A percentile compares a stretch with the other conserved stretches of the same genome.
These are phyloP conservation scores for Oryza officinalis DNA, from an alignment of 176 grass and related monocot genomes.

Conservation along the genomic window DNA sequence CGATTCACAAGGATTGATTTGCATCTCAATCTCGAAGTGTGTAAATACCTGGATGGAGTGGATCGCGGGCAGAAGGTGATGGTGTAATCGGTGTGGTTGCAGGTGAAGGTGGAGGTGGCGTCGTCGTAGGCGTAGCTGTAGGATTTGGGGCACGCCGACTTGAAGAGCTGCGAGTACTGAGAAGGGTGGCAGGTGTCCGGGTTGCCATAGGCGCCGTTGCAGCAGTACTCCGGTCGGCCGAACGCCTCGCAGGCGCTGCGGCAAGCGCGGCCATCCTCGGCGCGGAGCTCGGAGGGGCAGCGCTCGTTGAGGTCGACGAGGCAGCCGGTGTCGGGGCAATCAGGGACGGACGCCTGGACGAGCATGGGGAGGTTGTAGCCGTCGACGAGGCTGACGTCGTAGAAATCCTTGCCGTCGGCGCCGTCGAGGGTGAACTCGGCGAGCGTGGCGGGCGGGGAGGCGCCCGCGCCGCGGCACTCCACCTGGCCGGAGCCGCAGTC, in stretches of 20 bases:
- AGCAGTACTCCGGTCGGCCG: constrained; percentile 79
- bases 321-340: constrained; percentile 72
- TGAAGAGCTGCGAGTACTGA: constrained; percentile 92
- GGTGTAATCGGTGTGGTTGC: constrained; percentile 69
- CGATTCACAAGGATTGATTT: background rate
- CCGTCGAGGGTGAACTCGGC: constrained; percentile 90
- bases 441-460: constrained; percentile 76
- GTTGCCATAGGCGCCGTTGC: constrained; percentile 75
- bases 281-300: constrained; percentile 71
- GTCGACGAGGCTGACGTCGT: constrained; percentile 96
- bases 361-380: constrained; percentile 91
- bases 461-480: constrained; percentile 68
- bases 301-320: constrained; percentile 66
- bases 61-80: constrained; percentile 93
- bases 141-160: constrained; percentile 76
- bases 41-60: constrained; percentile 41
- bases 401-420: constrained; percentile 63
- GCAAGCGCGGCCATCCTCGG: constrained; percentile 59
- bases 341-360: constrained; percentile 45
- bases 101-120: constrained; percentile 93
- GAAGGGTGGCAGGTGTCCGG: constrained; percentile 84
- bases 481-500: constrained; percentile 83
- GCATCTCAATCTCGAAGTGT: background rate
- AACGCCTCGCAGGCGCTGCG: constrained; percentile 87
- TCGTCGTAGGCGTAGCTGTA: constrained; percentile 99